A percentile compares a stretch with the other conserved stretches of the same genome.
These are phyloP conservation scores for Balamuthia mandrillaris DNA, from an alignment of 208 protist genomes.

Conservation along the genomic window DNA sequence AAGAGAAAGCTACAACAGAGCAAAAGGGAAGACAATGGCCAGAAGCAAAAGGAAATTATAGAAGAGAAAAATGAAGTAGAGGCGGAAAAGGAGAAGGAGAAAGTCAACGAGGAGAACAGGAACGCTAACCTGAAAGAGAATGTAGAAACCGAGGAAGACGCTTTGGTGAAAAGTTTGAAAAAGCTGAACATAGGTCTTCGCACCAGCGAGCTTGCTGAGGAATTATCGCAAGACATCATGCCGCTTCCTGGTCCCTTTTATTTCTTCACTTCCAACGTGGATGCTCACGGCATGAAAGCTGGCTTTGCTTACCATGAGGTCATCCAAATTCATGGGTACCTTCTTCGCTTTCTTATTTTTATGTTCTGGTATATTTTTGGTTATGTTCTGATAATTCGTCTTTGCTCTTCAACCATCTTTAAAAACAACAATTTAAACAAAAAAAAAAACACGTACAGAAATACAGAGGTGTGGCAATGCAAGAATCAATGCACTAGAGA, in stretches of 20 bases:
- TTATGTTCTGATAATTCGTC: not conserved
- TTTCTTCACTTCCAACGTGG: slow-evolving; percentile 11
- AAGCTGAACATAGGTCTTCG: not conserved
- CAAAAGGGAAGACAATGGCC: too few relatives aligned
- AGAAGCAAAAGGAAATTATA: too few relatives aligned
- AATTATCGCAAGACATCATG: not conserved
- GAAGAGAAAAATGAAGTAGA: too few relatives aligned
- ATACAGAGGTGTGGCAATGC: not conserved
- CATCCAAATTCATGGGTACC: not conserved
- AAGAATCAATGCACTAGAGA: not conserved
- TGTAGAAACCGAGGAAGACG: not conserved
- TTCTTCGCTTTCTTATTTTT: not conserved
- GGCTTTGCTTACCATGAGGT: not conserved
- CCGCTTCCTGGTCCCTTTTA: not conserved
- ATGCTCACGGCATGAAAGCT: not conserved
- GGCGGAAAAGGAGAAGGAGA: too few relatives aligned
- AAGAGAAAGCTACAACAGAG: too few relatives aligned
- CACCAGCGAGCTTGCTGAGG: not conserved
- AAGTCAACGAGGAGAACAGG: too few relatives aligned
- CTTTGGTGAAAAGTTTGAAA: not conserved
- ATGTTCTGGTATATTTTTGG: not conserved
- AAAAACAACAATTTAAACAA: too few relatives aligned
- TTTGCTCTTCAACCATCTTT: too few relatives aligned
- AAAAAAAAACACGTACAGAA: too few relatives aligned
- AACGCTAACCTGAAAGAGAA: not conserved